Evolutionary conservation across 352 stramenopile species (phyloP), one percentile per base, ranked within the genome.

Genomic region (Globisporangium cylindrosporum): DNA sequence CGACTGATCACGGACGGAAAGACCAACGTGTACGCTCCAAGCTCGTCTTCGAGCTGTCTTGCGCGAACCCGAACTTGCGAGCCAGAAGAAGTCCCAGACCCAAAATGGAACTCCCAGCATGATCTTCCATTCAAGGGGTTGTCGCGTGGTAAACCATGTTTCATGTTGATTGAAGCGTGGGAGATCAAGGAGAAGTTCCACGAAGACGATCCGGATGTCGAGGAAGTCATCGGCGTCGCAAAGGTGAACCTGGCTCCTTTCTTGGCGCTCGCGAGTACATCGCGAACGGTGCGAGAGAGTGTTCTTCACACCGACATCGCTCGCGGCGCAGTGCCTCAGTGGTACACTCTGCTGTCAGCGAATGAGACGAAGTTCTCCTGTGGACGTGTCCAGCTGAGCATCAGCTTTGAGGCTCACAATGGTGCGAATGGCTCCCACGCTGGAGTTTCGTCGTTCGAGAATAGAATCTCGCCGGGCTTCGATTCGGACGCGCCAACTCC

Each of bases 201-300:
- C 2, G 78, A 81, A 32, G 60, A 78, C n/a, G 76, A 73, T 3
- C 34, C 64, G 3, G 73, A 84, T 4, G 73, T 78, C 3, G 88
- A 96, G 61, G 84, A 91, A 66, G 69, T 96, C 32, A 66, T 96
- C 32, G 89, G 87, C 24, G 87, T 96, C 9, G 87, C 87, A 24
- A 96, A 95, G 68, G 89, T 96, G 22, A 96, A 96, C 59, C 67
- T 96, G 49, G 89, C 88, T 20, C 89, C 89, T n/a, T 96, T 95
- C 70, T 71, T 96, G 56, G 89, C 89, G 1, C 74, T 96, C 34
- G 89, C 87, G 15, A 93, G 84, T 66, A 87, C 86, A 9, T 94
- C 85, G n/a, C 77, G 85, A 43, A 92, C 84, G 0, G 89, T 93
- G 38, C 81, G 86, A 15, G 83, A 93, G 66, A 94, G 88, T 58